Evolutionary conservation across 2,329 filamentous ascomycete species (phyloP).

Genomic region (Fusarium bulbicola): DNA sequence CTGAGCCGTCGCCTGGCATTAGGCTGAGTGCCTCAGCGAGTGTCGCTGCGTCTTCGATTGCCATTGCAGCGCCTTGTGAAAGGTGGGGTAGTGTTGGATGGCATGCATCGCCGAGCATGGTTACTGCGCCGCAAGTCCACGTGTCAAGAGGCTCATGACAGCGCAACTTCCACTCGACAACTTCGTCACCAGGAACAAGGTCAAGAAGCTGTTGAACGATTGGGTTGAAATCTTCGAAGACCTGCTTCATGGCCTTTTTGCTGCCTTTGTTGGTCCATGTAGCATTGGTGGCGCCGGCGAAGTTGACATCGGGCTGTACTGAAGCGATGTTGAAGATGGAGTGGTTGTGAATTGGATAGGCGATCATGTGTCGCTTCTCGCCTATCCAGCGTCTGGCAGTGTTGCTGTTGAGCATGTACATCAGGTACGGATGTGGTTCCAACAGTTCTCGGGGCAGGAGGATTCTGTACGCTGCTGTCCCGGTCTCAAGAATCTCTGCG

Average conservation of each 20-base stretch:
- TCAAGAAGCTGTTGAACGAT: slow-evolving; percentile 3
- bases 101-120: slow-evolving; percentile 12
- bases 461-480: slow-evolving; percentile 7
- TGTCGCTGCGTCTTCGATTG: slow-evolving; percentile 1
- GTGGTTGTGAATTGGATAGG: slow-evolving; percentile 24
- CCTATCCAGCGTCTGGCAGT: slow-evolving; percentile 7
- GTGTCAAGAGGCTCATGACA: slow-evolving; percentile 11
- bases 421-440: slow-evolving; percentile 6
- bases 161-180: slow-evolving; percentile 15
- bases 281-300: slow-evolving; percentile 5
- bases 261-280: slow-evolving; percentile 22
- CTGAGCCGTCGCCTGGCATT: not conserved
- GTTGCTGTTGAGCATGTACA: slow-evolving; percentile 16
- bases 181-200: not conserved
- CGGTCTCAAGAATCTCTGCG: not conserved
- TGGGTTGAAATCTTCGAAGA: slow-evolving; percentile 17
- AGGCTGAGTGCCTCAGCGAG: not conserved
- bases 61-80: slow-evolving; percentile 14
- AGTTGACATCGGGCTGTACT: slow-evolving; percentile 11
- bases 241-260: slow-evolving; percentile 18
- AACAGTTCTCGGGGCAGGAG: not conserved
- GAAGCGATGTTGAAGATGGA: slow-evolving; percentile 21
- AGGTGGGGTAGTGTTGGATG: slow-evolving; percentile 15
- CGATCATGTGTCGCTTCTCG: slow-evolving; percentile 12
- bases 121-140: slow-evolving; percentile 1